A percentile compares a stretch with the other conserved stretches of the same genome.
phyloP scores from a whole-genome alignment of 2,329 filamentous ascomycete genomes.

The Xylaria digitata region DNA sequence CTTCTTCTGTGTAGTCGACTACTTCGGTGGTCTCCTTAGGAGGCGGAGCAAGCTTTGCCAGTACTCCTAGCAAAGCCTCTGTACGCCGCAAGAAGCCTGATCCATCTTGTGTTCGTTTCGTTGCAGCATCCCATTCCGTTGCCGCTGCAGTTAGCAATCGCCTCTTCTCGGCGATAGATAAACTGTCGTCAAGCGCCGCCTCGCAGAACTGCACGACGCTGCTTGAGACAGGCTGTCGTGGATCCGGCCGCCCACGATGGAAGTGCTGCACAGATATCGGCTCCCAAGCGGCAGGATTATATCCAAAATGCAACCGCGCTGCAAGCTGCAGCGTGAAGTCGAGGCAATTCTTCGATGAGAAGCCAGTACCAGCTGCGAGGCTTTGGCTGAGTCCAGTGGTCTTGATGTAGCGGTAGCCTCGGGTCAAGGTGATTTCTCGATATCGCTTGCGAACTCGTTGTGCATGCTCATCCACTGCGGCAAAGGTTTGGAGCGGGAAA shows the following conservation, averaged over 20 bases:
- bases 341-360: constrained; percentile 27
- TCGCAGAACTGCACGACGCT: constrained; percentile 26
- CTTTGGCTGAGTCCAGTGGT: constrained; percentile 21
- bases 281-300: constrained; percentile 23
- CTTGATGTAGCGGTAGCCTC: constrained; percentile 28
- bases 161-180: constrained; percentile 19
- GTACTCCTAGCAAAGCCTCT: constrained; percentile 24
- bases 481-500: constrained; percentile 15
- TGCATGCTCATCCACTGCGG: constrained; percentile 15
- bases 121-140: constrained; percentile 17
- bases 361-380: constrained; percentile 18
- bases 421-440: constrained; percentile 25
- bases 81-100: constrained; percentile 27
- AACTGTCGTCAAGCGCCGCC: constrained; percentile 16
- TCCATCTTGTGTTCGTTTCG: constrained; percentile 22
- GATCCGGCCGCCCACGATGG: constrained; percentile 26
- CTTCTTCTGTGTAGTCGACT: constrained; percentile 18
- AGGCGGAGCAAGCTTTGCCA: constrained; percentile 18
- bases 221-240: constrained; percentile 18
- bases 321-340: constrained; percentile 28
- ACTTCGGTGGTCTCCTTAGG: constrained; percentile 1
- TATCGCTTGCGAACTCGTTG: constrained; percentile 21
- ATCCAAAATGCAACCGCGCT: constrained; percentile 23
- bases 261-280: constrained; percentile 29
- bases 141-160: constrained; percentile 10